A percentile compares a stretch with the other conserved stretches of the same genome.
Conservation (phyloP, 108 stramenopile genomes). For the Cyclotella kingstonii region DNA sequence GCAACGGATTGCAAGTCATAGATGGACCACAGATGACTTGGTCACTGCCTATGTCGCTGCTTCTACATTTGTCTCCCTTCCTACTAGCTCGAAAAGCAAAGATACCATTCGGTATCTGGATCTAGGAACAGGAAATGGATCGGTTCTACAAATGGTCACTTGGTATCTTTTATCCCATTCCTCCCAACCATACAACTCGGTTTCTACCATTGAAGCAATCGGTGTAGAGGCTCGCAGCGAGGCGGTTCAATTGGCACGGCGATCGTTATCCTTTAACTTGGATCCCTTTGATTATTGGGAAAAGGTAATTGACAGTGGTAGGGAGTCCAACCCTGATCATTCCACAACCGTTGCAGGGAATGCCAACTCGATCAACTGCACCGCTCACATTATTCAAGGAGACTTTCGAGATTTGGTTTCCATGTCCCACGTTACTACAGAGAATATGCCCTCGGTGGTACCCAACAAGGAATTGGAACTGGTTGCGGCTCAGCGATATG, state of each 20-base stretch:
- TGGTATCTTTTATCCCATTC: conserved; percentile 43
- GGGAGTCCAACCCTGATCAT: not conserved
- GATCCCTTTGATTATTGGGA: conserved; percentile 2
- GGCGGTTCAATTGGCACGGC: conserved; percentile 53
- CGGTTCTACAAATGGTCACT: conserved; percentile 56
- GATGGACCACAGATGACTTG: conserved; percentile 80
- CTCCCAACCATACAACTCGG: not conserved
- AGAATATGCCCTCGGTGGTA: no score
- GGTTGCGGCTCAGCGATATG: conserved; percentile 33
- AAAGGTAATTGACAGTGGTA: no score
- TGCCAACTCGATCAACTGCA: conserved; percentile 1
- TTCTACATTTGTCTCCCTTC: conserved; percentile 17
- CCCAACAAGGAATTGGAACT: conserved; percentile 8
- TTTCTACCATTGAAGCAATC: conserved; percentile 7
- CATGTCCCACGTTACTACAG: not conserved
- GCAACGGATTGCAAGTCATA: conserved; percentile 60
- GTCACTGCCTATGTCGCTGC: conserved; percentile 65
- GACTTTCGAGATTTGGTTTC: conserved; percentile 52
- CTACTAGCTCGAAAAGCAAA: not conserved
- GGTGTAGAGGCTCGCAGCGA: conserved; percentile 64
- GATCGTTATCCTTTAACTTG: conserved; percentile 61
- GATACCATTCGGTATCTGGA: conserved; percentile 46
- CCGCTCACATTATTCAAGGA: conserved; percentile 32
- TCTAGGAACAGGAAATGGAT: conserved; percentile 58
- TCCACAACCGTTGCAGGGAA: not conserved